These are phyloP conservation scores for Plantago elongata DNA, from an alignment of 257 asterid species.

Conservation along the genomic window DNA sequence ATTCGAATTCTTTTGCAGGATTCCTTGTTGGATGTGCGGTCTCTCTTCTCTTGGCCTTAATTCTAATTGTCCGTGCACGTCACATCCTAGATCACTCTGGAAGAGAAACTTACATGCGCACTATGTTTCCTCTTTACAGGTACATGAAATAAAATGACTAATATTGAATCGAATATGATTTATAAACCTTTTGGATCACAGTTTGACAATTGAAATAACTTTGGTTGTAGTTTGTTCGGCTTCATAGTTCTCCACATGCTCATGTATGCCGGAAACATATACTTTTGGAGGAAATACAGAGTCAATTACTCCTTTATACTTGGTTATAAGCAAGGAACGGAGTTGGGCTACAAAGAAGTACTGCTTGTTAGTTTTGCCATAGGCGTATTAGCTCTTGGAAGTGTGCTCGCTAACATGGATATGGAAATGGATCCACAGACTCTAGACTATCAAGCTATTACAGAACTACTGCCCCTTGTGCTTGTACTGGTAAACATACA, in stretches of 20 bases:
- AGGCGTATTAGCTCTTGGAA: constrained; percentile 37
- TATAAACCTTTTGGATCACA: not conserved
- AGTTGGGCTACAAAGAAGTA: constrained; percentile 43
- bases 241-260: constrained; percentile 51
- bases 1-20: constrained; percentile 29
- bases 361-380: constrained; percentile 32
- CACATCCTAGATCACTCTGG: constrained; percentile 33
- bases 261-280: constrained; percentile 42
- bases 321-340: constrained; percentile 50
- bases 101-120: constrained; percentile 41
- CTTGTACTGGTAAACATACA: constrained; percentile 33
- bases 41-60: constrained; percentile 41
- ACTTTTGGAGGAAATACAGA: constrained; percentile 45
- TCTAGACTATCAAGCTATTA: constrained; percentile 33
- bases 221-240: constrained; percentile 45
- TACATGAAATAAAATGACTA: no score
- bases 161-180: not conserved
- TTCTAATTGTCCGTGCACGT: constrained; percentile 37
- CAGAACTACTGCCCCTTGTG: constrained; percentile 53
- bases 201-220: not conserved
- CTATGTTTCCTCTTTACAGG: constrained; percentile 64
- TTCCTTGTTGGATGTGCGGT: constrained; percentile 49
- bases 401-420: constrained; percentile 46
- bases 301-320: constrained; percentile 47
- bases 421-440: constrained; percentile 56